phyloP scores from a whole-genome alignment of 164 flowering plant species.

The Sextonia rubra region DNA sequence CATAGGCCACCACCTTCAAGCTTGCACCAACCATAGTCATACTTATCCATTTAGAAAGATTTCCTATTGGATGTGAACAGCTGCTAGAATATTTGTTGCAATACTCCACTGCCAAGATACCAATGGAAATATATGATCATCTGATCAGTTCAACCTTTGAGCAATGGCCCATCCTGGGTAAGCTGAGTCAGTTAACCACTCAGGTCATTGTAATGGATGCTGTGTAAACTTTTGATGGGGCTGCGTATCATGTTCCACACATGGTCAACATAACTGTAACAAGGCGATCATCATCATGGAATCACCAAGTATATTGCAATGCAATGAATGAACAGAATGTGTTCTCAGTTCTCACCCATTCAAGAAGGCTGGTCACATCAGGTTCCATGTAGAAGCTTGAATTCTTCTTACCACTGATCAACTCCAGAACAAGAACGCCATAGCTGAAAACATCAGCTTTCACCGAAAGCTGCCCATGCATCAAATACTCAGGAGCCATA shows the following conservation, averaged over 20 bases:
- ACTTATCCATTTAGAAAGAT: neutral
- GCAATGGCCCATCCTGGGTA: neutral
- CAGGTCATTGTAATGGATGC: neutral
- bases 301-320: neutral
- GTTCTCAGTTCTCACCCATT: neutral
- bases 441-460: slow-evolving; percentile 88
- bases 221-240: neutral
- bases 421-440: slow-evolving; percentile 82
- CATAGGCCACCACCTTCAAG: neutral
- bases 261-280: neutral
- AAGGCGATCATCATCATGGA: neutral
- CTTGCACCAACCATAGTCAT: neutral
- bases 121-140: too few relatives aligned
- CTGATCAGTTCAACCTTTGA: neutral
- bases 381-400: slow-evolving; percentile 30
- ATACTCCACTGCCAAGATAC: neutral
- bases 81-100: neutral
- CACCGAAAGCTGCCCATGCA: slow-evolving; percentile 69
- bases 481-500: slow-evolving; percentile 94
- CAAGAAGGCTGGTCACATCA: neutral
- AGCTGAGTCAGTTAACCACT: too few relatives aligned
- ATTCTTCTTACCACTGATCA: slow-evolving; percentile 76
- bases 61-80: neutral
- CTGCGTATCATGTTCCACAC: neutral
- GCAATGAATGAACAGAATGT: neutral